Conservation (phyloP, 75 land plant species). For the Azolla pinnata region DNA sequence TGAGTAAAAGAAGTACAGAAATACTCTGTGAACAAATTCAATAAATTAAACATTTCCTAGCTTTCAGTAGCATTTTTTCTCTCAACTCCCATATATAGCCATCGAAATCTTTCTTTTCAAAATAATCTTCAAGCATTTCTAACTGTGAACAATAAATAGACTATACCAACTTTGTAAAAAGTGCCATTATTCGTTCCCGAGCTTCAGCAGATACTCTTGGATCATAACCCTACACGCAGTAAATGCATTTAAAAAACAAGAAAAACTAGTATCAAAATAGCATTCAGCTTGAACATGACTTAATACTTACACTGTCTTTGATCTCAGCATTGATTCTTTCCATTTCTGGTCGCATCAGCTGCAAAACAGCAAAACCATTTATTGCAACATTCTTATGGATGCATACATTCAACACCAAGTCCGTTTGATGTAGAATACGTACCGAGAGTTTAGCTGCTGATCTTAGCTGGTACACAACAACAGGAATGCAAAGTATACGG, state of each 20-base stretch:
- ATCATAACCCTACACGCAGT: conserved; percentile 24
- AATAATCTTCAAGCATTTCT: too few relatives aligned
- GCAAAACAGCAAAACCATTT: conserved; percentile 11
- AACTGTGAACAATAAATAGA: too few relatives aligned
- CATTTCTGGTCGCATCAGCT: conserved; percentile 55
- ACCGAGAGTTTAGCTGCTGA: conserved; percentile 56
- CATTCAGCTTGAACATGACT: neutral
- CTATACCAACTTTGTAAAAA: conserved; percentile 25
- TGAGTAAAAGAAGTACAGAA: too few relatives aligned
- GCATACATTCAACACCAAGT: too few relatives aligned
- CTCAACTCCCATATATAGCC: too few relatives aligned
- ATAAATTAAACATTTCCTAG: too few relatives aligned
- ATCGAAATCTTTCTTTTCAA: too few relatives aligned
- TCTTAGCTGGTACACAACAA: conserved; percentile 65
- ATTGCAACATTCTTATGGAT: neutral
- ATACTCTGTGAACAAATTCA: too few relatives aligned
- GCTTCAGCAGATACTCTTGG: conserved; percentile 16
- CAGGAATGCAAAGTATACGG: conserved; percentile 45
- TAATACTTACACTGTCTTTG: conserved; percentile 28
- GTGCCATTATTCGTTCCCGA: conserved; percentile 18
- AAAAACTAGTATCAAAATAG: neutral
- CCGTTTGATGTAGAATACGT: conserved; percentile 18
- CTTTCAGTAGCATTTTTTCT: too few relatives aligned
- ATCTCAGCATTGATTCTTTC: conserved; percentile 28
- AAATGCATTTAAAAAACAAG: neutral